Evolutionary conservation across 108 stramenopile species (phyloP), one percentile per base, ranked within the genome.

Genomic region (Conticribra weissflogii): DNA sequence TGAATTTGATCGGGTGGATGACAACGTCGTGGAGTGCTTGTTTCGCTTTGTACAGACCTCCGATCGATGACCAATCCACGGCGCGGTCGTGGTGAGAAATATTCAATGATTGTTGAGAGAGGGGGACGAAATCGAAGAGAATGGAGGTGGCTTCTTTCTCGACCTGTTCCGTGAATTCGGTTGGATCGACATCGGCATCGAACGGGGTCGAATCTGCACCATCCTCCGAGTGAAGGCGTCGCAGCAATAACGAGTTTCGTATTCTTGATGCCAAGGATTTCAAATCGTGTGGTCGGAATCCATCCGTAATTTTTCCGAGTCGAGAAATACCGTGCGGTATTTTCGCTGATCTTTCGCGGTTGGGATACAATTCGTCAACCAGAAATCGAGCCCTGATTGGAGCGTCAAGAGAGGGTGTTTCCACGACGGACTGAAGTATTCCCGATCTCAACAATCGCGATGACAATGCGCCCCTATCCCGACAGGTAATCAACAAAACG

Each of bases 21-120:
- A 96, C 62, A 1, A 67, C 76, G 27, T 81, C 74, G 27, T 77
- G 71, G 24, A 96, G 86, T 2, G 60, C 59, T 67, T 82, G 59
- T 52, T 90, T 93, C 14, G 85, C 90, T 48, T 81, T 48, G 41
- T 83, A 90, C 21, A 93, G 64, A 24, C 94, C 94, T 9, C 91
- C 94, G 45, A 96, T 71, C 30, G 82, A 83, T 8, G 61, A 18
- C 94, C 94, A 95, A 50, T 68, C 56, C 1, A 70, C 49, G 3
- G 66, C 30, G 23, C 34, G 34, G 1, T 60, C 41, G 34, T 63
- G 58, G 41, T 56, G 63, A 61, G 63, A 30, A 34, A 77, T 59
- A n/a, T 78, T 41, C 8, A 71, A 30, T 9, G 56, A 48, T 64
- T 84, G 83, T 19, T 73, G 83, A 30, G 78, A 75, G 3, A 76